Percentiles rank a stretch among this genome's conserved stretches.
These are phyloP conservation scores for Oxytropis ochrocephala DNA, from an alignment of 306 rosid species.

Conservation along the genomic window DNA sequence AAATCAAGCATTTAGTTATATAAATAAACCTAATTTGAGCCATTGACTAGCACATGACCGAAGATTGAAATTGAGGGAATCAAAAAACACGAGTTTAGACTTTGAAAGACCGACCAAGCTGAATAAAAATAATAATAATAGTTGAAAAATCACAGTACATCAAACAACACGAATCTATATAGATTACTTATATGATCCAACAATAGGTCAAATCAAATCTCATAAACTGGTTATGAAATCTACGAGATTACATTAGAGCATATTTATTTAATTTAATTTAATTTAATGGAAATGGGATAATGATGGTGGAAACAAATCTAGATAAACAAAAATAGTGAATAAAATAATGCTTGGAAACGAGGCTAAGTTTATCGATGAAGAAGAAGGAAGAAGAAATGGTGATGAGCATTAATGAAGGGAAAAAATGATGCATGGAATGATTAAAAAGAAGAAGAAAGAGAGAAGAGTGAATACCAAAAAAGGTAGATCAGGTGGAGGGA, in stretches of 20 bases:
- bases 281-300: background rate
- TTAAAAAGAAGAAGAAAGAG: background rate
- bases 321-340: background rate
- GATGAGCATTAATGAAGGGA: background rate
- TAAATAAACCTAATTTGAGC: background rate
- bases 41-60: background rate
- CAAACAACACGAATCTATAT: background rate
- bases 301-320: background rate
- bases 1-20: conserved; percentile 4
- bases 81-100: background rate
- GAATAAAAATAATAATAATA: background rate
- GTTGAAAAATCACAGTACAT: background rate
- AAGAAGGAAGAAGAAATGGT: background rate
- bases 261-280: background rate
- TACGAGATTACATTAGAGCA: background rate
- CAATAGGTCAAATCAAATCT: background rate
- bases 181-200: background rate
- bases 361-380: background rate
- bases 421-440: background rate
- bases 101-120: background rate
- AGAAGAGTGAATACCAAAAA: conserved; percentile 18
- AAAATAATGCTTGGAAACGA: background rate
- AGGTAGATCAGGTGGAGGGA: conserved; percentile 18
- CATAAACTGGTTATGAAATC: background rate
- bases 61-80: background rate